A percentile compares a stretch with the other conserved stretches of the same genome.
phyloP scores from a whole-genome alignment of 768 basidiomycete species.

The Daedalea quercina region DNA sequence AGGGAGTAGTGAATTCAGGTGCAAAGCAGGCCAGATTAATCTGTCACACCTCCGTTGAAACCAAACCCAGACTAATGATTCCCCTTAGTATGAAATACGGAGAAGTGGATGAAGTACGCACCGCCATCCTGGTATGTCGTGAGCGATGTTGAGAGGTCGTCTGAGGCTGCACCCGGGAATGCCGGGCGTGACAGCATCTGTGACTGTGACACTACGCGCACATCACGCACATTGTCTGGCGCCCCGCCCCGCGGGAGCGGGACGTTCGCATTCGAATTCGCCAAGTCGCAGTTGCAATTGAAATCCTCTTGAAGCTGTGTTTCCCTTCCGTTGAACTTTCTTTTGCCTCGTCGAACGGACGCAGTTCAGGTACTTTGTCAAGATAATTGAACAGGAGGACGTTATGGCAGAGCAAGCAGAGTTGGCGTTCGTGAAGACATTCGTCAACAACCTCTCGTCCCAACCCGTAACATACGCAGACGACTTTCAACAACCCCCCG shows the following conservation, averaged over 20 bases:
- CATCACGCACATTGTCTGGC: not conserved
- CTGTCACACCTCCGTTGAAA: slow-evolving; percentile 8
- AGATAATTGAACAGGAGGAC: not conserved
- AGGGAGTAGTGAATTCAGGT: not conserved
- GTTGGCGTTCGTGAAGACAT: slow-evolving; percentile 58
- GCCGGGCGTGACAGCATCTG: not conserved
- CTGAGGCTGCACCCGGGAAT: not conserved
- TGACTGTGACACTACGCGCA: not conserved
- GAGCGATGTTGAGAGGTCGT: not conserved
- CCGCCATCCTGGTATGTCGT: slow-evolving; percentile 15
- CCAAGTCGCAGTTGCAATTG: no score
- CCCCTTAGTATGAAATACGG: not conserved
- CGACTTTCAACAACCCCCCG: slow-evolving; percentile 70
- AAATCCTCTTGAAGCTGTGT: no score
- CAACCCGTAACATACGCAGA: slow-evolving; percentile 66
- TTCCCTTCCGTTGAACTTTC: not conserved
- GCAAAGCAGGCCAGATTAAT: not conserved
- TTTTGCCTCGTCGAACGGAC: not conserved
- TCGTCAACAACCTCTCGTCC: slow-evolving; percentile 53
- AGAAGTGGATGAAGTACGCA: slow-evolving; percentile 7
- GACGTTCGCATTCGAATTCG: no score
- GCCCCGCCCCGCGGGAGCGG: no score
- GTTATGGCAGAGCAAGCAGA: slow-evolving; percentile 51
- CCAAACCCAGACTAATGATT: slow-evolving; percentile 49
- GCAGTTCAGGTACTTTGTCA: no score